Base-by-base conservation (phyloP, 1,139 yeast species). In the Saccharomyces uvarum region DNA sequence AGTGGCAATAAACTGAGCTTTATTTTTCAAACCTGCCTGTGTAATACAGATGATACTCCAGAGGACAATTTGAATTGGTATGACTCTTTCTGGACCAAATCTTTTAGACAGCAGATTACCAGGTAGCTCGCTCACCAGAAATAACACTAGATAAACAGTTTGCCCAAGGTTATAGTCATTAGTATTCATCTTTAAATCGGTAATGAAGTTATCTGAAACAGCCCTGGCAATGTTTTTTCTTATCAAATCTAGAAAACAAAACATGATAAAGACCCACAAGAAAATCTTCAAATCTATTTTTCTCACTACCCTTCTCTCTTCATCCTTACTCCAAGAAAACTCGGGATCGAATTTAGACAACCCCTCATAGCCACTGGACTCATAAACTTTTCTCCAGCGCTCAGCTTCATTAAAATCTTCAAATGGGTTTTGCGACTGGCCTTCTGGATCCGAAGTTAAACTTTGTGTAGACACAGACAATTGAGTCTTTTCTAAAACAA, bases 31-130 rank as follows among this genome's bases (percentile, higher is more conserved):
- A 14, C 72, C 71, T 31, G 74, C 73, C 61, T 81, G 84, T 11
- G 70, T 61, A 49, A 76, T 69, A 1, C 82, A 76, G 0, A 80
- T 78, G 41, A 78, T 54, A 51, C 81, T 77, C 84, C 84, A 81
- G 3, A 38, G 13, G 2, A 38, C 24, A 16, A 38, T 38, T 38
- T 38, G 44, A 9, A 38, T 5, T 13, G 44, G 44, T 4, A 38
- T 38, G 44, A 38, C 44, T 11, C 44, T 38, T 38, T 38, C 44
- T 38, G 44, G 44, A 16, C 44, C 44, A 11, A 38, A 38, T 38
- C 44, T 38, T 16, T 38, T 38, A 1, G 44, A 38, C n/a, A 38
- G 44, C 24, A 38, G 3, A 6, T 38, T 38, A 4, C 44, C 44
- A 4, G 44, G 44, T 4, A 38, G 44, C 11, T 38, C 44, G 4